Percentiles rank a stretch among this genome's conserved stretches.
phyloP scores from a whole-genome alignment of 768 basidiomycete species.

The Mycena rosella region DNA sequence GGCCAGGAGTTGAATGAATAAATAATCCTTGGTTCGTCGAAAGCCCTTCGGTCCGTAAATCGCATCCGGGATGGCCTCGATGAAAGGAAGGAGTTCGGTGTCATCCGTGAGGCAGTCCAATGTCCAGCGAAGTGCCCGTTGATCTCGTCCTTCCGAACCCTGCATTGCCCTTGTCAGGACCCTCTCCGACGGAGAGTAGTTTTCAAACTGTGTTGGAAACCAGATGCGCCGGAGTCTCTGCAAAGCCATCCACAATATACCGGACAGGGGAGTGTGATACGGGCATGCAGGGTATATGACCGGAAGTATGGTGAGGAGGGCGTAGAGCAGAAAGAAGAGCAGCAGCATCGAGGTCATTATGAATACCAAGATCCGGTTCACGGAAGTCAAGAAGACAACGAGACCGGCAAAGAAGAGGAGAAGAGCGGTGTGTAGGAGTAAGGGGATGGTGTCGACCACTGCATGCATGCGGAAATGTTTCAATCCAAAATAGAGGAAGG shows the following conservation, averaged over 20 bases:
- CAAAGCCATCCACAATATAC: not conserved
- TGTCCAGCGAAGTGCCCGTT: not conserved
- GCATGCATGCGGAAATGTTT: not conserved
- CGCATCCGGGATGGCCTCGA: not conserved
- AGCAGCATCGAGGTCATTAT: not conserved
- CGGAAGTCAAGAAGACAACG: not conserved
- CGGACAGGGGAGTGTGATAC: not conserved
- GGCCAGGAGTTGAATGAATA: too few relatives aligned
- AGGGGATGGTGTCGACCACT: not conserved
- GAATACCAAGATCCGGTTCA: not conserved
- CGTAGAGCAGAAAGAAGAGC: not conserved
- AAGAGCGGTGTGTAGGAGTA: not conserved
- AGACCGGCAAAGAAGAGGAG: slow-evolving; percentile 1
- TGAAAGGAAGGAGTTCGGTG: not conserved
- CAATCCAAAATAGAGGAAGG: not conserved
- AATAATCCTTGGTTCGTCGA: too few relatives aligned
- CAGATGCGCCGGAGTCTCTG: not conserved
- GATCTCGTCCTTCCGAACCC: not conserved
- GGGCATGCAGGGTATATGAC: not conserved
- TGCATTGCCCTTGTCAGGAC: not conserved
- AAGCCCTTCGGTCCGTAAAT: not conserved
- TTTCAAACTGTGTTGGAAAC: not conserved
- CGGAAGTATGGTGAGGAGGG: not conserved
- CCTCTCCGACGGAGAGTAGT: not conserved
- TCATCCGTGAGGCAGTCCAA: not conserved